Conservation (phyloP, 2,329 filamentous ascomycete species). For the Pseudocercospora fuligena region DNA sequence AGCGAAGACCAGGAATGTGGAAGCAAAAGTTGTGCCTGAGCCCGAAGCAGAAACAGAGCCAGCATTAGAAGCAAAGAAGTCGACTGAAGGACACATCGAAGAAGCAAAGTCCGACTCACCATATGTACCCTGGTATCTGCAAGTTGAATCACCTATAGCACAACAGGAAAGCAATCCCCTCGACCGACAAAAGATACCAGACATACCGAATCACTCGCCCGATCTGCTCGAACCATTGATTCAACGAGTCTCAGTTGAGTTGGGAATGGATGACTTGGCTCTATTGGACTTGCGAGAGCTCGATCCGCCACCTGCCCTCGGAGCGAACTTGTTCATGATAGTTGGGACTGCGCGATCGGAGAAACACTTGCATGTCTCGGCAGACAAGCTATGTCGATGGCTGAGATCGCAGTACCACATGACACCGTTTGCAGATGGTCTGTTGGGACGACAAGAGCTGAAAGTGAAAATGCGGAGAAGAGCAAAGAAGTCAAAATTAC, state of each 20-base stretch:
- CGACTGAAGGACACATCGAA: background rate
- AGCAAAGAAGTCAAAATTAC: conserved; percentile 77
- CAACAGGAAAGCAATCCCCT: conserved; percentile 48
- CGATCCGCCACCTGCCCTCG: conserved; percentile 84
- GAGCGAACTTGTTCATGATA: conserved; percentile 88
- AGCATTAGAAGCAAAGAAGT: conserved; percentile 3
- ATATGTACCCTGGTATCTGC: conserved; percentile 80
- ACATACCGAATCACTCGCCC: conserved; percentile 71
- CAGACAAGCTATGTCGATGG: conserved; percentile 88
- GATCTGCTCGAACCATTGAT: conserved; percentile 73
- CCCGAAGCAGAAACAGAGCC: background rate
- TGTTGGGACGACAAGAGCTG: conserved; percentile 87
- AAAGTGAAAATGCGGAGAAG: conserved; percentile 84
- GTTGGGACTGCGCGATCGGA: conserved; percentile 90
- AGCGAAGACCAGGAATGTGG: background rate
- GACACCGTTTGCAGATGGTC: conserved; percentile 78
- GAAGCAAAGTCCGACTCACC: background rate
- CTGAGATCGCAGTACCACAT: conserved; percentile 74
- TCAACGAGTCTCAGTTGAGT: conserved; percentile 78
- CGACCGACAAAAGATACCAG: conserved; percentile 63
- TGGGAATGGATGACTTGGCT: conserved; percentile 81
- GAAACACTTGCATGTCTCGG: conserved; percentile 88
- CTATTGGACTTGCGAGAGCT: conserved; percentile 82
- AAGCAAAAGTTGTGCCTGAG: conserved; percentile 3
- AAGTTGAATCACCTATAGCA: conserved; percentile 55